Evolutionary conservation across 139 green algal genomes (phyloP).

Genomic region (Coccomyxa sp.): DNA sequence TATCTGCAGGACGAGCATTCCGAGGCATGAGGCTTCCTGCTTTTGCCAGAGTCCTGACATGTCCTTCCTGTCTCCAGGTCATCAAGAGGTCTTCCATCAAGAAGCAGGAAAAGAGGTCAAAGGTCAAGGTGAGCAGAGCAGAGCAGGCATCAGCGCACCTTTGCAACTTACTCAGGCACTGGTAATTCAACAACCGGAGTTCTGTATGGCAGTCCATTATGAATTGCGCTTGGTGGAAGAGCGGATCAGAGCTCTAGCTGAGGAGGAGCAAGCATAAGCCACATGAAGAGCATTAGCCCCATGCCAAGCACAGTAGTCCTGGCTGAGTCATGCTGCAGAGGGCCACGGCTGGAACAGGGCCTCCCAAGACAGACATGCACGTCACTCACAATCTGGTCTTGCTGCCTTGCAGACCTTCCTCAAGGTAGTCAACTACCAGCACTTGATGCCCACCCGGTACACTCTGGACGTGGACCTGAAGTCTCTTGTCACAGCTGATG

Average conservation of each 20-base stretch:
- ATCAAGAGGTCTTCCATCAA: constrained; percentile 71
- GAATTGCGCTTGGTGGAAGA: background rate
- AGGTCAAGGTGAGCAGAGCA: constrained; percentile 38
- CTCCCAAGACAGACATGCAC: background rate
- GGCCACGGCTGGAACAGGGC: background rate
- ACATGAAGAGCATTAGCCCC: too few relatives aligned
- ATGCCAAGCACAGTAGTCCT: too few relatives aligned
- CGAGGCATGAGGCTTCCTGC: background rate
- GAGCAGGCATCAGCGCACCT: too few relatives aligned
- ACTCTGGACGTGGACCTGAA: constrained; percentile 96
- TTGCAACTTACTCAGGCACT: too few relatives aligned
- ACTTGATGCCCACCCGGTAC: constrained; percentile 99
- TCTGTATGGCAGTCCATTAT: background rate
- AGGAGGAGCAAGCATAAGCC: too few relatives aligned
- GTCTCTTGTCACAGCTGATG: constrained; percentile 76
- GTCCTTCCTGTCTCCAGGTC: constrained; percentile 62
- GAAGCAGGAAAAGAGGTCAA: constrained; percentile 66
- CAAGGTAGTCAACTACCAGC: constrained; percentile 99
- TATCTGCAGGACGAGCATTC: background rate
- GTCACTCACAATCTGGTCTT: background rate
- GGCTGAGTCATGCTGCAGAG: constrained; percentile 1
- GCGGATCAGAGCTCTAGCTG: too few relatives aligned
- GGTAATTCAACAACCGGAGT: too few relatives aligned
- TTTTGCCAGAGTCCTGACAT: background rate
- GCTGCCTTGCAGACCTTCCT: constrained; percentile 84